Evolutionary conservation across 306 rosid genomes (phyloP), one percentile per base, ranked within the genome.

Genomic region (Senna tora): DNA sequence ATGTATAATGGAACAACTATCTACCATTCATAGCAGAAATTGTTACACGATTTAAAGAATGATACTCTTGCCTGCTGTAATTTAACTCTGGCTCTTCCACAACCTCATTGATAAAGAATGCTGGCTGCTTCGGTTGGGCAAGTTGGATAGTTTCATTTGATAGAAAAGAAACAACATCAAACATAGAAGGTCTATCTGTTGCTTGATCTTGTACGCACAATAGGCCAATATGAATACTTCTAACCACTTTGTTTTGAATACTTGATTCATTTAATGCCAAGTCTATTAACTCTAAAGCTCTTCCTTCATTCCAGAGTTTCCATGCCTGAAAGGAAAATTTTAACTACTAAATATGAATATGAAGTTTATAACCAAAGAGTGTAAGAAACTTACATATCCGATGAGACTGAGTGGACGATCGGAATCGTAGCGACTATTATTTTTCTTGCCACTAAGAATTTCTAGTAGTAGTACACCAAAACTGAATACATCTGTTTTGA

Each of bases 181-280:
- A 7, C 63, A 71, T 41, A 56, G 28, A 21, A 0, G 57, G 66
- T n/a, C 17, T 56, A 14, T 57, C 83, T 5, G 5, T 32, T 32
- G 84, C 68, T 30, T 52, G 74, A 16, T 83, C 78, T 80, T 86
- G 90, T 11, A 77, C 80, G 1, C 87, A 83, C 13, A 76, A 60
- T 12, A 86, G 84, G 19, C 87, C 71, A 33, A 53, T 38, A 2
- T 50, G 72, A 33, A 67, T 16, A 36, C 33, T 30, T 67, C 72
- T 67, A 0, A 52, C 13, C 28, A 69, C 79, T 59, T 73, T 77
- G 13, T 39, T 17, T 0, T 7, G 13, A 9, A 4, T 54, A 8
- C n/a, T 4, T 45, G 65, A 20, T 39, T 60, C 71, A 30, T 15
- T 45, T 0, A 70, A 12, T 52, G 42, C 17, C 20, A 50, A 39